A percentile compares a stretch with the other conserved stretches of the same genome.
These are phyloP conservation scores for Nothophytophthora sp. DNA, from an alignment of 352 stramenopile genomes.

Conservation along the genomic window DNA sequence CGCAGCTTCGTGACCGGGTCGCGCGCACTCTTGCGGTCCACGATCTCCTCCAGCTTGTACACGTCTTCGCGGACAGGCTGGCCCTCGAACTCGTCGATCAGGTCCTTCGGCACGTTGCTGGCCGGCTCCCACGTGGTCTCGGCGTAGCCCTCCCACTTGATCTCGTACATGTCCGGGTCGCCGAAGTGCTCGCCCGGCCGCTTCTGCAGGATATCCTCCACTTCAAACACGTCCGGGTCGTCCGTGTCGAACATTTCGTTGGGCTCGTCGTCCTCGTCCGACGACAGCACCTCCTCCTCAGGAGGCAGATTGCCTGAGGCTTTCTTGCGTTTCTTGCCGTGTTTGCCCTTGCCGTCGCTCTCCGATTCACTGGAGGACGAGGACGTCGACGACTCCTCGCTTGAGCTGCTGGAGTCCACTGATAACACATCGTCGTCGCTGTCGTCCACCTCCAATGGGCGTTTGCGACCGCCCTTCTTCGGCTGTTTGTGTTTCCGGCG, in stretches of 20 bases:
- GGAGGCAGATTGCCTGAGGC: constrained; percentile 54
- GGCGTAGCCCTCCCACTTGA: constrained; percentile 85
- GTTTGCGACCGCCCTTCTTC: constrained; percentile 9
- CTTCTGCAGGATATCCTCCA: constrained; percentile 74
- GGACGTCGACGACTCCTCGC: constrained; percentile 26
- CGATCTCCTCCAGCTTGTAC: constrained; percentile 76
- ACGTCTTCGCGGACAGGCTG: constrained; percentile 74
- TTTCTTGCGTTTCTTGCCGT: constrained; percentile 40
- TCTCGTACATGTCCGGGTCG: constrained; percentile 68
- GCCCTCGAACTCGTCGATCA: constrained; percentile 80
- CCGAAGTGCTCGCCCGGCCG: constrained; percentile 43
- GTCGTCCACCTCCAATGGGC: constrained; percentile 23
- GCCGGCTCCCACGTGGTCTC: constrained; percentile 81
- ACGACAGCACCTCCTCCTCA: constrained; percentile 61
- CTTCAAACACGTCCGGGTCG: constrained; percentile 83
- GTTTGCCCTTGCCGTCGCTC: constrained; percentile 29
- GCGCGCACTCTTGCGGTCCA: constrained; percentile 64
- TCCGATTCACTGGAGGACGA: constrained; percentile 36
- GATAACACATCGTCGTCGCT: constrained; percentile 40
- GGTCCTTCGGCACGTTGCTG: constrained; percentile 74
- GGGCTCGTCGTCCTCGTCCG: constrained; percentile 71
- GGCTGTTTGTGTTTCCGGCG: not conserved
- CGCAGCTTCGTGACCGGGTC: constrained; percentile 70
- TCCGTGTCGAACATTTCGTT: constrained; percentile 80
- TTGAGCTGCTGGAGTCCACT: constrained; percentile 26